Conservation (phyloP, 2,329 filamentous ascomycete genomes). For the Metarhizium guizhouense region DNA sequence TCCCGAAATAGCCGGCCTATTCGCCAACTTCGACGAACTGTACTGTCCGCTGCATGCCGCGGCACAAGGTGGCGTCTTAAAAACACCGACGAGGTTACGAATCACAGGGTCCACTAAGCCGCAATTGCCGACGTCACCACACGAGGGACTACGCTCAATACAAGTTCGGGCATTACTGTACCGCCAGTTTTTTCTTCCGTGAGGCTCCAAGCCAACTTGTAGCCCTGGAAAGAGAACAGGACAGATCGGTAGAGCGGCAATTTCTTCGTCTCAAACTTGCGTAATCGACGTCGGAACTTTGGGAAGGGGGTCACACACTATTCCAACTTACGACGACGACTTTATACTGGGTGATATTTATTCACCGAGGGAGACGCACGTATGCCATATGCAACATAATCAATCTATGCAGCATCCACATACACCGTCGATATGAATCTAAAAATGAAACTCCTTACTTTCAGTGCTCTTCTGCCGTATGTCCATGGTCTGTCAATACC, state of each 20-base stretch:
- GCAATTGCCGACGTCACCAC: not conserved
- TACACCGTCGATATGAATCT: slow-evolving; percentile 26
- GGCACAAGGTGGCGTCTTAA: not conserved
- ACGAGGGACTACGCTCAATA: not conserved
- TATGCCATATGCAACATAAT: not conserved
- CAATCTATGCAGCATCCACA: not conserved
- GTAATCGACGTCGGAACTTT: not conserved
- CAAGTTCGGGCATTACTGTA: not conserved
- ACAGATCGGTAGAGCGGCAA: not conserved
- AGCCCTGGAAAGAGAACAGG: not conserved
- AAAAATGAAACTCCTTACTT: slow-evolving; percentile 15
- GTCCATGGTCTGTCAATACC: slow-evolving; percentile 17
- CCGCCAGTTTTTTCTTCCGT: not conserved
- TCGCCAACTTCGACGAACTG: not conserved
- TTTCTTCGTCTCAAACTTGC: not conserved
- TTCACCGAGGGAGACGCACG: not conserved
- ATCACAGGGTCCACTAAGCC: slow-evolving; percentile 2
- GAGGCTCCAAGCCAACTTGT: not conserved
- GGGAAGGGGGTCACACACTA: not conserved
- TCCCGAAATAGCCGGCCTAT: slow-evolving; percentile 1
- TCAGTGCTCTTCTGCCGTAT: not conserved
- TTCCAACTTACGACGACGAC: not conserved
- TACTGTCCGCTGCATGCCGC: not conserved
- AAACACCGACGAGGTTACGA: not conserved
- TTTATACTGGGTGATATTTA: not conserved